Percentiles rank a stretch among this genome's conserved stretches.
Evolutionary conservation across 164 flowering plant species (phyloP).

Genomic region (Annona squamosa): DNA sequence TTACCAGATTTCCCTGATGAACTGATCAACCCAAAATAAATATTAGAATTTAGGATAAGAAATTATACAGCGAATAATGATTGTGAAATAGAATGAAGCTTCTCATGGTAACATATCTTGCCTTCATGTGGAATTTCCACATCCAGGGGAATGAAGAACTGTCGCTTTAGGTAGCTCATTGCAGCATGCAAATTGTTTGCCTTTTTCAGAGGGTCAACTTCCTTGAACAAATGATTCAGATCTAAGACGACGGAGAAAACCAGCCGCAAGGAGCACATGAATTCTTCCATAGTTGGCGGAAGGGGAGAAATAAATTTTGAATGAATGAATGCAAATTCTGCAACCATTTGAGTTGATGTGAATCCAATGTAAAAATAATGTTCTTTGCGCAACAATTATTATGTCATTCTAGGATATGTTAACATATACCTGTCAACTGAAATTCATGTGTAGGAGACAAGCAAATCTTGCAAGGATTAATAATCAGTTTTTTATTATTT

Average conservation of each 20-base stretch:
- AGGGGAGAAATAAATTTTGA: constrained; percentile 71
- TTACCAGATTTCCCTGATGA: constrained; percentile 24
- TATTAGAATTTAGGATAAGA: background rate
- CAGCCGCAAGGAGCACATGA: constrained; percentile 39
- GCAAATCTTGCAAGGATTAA: too few species aligned
- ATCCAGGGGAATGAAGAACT: constrained; percentile 48
- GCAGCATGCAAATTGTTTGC: constrained; percentile 47
- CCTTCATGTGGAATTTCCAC: constrained; percentile 57
- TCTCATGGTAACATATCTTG: constrained; percentile 6
- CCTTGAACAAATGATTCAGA: constrained; percentile 59
- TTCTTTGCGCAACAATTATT: background rate
- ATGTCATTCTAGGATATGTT: background rate
- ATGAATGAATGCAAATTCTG: constrained; percentile 77
- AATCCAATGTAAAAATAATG: background rate
- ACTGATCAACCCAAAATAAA: constrained; percentile 22
- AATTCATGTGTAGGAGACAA: too few species aligned
- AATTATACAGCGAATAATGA: background rate
- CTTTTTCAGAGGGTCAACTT: constrained; percentile 40
- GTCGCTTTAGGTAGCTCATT: constrained; percentile 43
- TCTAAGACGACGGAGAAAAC: constrained; percentile 58
- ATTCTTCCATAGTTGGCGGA: constrained; percentile 55
- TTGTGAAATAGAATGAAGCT: background rate
- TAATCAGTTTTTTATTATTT: too few species aligned
- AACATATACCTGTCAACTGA: background rate
- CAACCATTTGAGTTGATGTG: constrained; percentile 8